These are phyloP conservation scores for Penicillium rolfsii DNA, from an alignment of 2,329 filamentous ascomycete species.

Conservation along the genomic window DNA sequence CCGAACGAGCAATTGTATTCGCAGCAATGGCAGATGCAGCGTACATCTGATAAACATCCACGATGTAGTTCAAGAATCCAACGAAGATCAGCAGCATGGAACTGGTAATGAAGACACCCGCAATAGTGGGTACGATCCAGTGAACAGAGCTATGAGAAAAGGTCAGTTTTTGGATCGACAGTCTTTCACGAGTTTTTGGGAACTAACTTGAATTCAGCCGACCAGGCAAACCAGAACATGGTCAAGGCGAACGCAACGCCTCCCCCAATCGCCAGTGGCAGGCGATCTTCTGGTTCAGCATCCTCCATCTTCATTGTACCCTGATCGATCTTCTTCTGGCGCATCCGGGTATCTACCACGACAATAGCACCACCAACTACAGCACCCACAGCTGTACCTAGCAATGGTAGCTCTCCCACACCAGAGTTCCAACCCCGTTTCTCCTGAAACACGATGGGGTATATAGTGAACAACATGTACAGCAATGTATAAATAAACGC, in stretches of 20 bases:
- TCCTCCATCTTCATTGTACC: conserved; percentile 29
- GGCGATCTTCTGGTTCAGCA: conserved; percentile 29
- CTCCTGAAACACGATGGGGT: conserved; percentile 57
- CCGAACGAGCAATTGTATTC: conserved; percentile 29
- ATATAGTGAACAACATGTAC: conserved; percentile 64
- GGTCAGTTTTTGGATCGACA: conserved; percentile 1
- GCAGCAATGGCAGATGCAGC: conserved; percentile 30
- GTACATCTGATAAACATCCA: conserved; percentile 54
- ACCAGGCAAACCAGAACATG: conserved; percentile 52
- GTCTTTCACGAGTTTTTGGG: background rate
- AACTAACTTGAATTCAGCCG: conserved; percentile 35
- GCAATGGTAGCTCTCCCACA: conserved; percentile 56
- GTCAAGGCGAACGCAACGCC: conserved; percentile 37
- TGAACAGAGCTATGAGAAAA: conserved; percentile 34
- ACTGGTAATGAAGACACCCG: conserved; percentile 48
- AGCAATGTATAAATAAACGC: conserved; percentile 58
- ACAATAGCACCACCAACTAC: conserved; percentile 37
- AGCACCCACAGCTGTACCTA: conserved; percentile 36
- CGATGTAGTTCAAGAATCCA: conserved; percentile 58
- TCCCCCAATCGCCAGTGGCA: conserved; percentile 29
- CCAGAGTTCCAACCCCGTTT: conserved; percentile 59
- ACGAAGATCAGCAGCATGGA: conserved; percentile 56
- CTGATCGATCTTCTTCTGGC: conserved; percentile 38
- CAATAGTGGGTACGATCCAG: conserved; percentile 54
- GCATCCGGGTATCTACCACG: conserved; percentile 44